Evolutionary conservation across 2,329 filamentous ascomycete genomes (phyloP), one percentile per base, ranked within the genome.

Genomic region (Xylariales sp.): DNA sequence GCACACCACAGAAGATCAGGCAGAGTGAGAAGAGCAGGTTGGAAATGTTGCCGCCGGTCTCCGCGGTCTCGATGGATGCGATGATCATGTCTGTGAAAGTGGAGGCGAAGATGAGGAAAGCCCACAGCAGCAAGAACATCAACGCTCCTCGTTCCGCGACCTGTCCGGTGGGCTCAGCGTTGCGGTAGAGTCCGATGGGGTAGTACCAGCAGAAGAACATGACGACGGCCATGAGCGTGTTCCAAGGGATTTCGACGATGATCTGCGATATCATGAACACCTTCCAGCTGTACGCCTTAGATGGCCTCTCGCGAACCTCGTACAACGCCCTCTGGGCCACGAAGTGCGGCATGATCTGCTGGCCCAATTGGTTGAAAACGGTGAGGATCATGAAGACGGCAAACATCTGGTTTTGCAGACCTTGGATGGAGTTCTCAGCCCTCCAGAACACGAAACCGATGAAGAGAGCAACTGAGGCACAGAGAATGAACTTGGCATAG

Each of bases 201-300:
- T 90, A 95, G 69, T 95, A 95, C 78, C 85, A 91, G 58, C 73
- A 81, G 53, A 88, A 72, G 69, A 72, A 95, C 67, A 90, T 83
- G 47, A 94, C 64, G n/a, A 82, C 72, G 4, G 80, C 77, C 72
- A 86, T 83, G 29, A 93, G 62, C 0, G 81, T 75, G 56, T 94
- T 88, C 82, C 86, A 95, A 0, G 88, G 87, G 3, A 95, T 66
- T 59, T 95, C 90, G 42, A 91, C 87, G 20, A 89, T 65, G 46
- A 95, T 85, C 59, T 90, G 86, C 41, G 83, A 80, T 20, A 91
- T 67, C 73, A 94, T 86, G 56, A 94, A 94, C 5, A 88, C 78
- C 56, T 85, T 81, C 88, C 88, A 94, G 36, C 79, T 81, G 61
- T 94, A 94, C 0, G 86, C 80, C 65, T 90, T 91, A 35, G 83